A percentile compares a stretch with the other conserved stretches of the same genome.
These are phyloP conservation scores for Mortierella sp. DNA, from an alignment of 371 early-diverging fungal genomes.

Conservation along the genomic window DNA sequence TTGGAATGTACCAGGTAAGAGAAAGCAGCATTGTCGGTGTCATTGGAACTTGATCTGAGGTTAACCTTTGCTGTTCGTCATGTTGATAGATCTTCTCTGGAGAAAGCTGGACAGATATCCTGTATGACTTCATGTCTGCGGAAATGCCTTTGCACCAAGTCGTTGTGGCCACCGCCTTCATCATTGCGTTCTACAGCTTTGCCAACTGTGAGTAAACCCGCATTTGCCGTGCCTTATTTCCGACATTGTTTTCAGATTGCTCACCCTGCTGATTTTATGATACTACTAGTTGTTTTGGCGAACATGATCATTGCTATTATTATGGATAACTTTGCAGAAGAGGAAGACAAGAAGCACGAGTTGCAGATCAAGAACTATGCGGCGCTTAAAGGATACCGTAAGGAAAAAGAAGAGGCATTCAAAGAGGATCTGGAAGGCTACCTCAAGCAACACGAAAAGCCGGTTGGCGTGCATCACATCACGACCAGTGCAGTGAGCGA, in stretches of 20 bases:
- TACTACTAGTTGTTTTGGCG: conserved; percentile 60
- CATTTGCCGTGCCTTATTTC: background rate
- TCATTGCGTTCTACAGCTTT: conserved; percentile 70
- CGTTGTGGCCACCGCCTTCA: conserved; percentile 63
- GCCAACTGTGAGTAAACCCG: conserved; percentile 68
- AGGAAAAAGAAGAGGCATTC: no score
- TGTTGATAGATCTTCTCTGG: conserved; percentile 68
- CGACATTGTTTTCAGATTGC: no score
- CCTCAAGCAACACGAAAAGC: no score
- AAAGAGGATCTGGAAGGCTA: no score
- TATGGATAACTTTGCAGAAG: conserved; percentile 74
- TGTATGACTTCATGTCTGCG: conserved; percentile 63
- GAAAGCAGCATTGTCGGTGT: background rate
- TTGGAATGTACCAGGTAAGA: conserved; percentile 66
- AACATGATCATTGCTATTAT: conserved; percentile 74
- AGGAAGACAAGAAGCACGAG: conserved; percentile 62
- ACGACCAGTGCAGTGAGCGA: no score
- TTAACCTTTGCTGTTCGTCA: no score
- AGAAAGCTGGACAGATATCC: conserved; percentile 73
- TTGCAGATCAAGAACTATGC: conserved; percentile 55
- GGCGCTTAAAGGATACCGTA: background rate
- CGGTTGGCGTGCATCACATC: no score
- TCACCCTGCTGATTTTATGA: no score
- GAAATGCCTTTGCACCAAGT: conserved; percentile 47
- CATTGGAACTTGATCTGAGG: no score